Evolutionary conservation across 2,329 filamentous ascomycete genomes (phyloP).

Genomic region (Xylaria digitata): DNA sequence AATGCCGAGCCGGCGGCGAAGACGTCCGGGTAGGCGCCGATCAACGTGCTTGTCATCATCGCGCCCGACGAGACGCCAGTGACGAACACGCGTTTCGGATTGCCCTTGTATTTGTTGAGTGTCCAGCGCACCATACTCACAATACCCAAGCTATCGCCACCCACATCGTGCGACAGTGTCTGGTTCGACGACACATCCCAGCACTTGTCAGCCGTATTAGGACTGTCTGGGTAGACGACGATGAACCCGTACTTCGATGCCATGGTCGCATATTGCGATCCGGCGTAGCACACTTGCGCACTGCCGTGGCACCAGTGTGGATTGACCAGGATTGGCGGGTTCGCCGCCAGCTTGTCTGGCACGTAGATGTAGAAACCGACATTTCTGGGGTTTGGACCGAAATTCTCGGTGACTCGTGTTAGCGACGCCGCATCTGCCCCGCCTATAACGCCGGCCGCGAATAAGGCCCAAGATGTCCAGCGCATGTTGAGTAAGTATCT

Average conservation of each 20-base stretch:
- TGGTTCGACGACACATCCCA: conserved; percentile 67
- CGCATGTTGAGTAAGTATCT: conserved; percentile 28
- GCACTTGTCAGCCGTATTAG: conserved; percentile 58
- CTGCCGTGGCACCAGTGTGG: conserved; percentile 69
- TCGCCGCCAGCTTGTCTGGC: conserved; percentile 55
- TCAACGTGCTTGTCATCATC: conserved; percentile 54
- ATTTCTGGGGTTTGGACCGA: conserved; percentile 62
- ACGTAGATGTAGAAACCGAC: conserved; percentile 65
- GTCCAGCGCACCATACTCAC: conserved; percentile 55
- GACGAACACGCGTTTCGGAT: conserved; percentile 49
- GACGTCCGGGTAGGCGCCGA: conserved; percentile 61
- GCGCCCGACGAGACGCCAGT: conserved; percentile 50
- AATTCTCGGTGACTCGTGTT: conserved; percentile 47
- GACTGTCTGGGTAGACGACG: conserved; percentile 48
- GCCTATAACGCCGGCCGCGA: conserved; percentile 4
- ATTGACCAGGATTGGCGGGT: conserved; percentile 65
- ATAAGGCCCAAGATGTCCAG: conserved; percentile 26
- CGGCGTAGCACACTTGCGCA: conserved; percentile 60
- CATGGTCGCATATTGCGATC: conserved; percentile 64
- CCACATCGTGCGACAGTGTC: conserved; percentile 51
- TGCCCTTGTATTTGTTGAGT: conserved; percentile 49
- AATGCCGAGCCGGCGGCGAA: conserved; percentile 60
- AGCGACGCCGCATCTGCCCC: conserved; percentile 44
- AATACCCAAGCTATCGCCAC: conserved; percentile 54
- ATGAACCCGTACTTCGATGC: conserved; percentile 60